phyloP scores from a whole-genome alignment of 2,329 filamentous ascomycete genomes.

The Colletotrichum sp. region DNA sequence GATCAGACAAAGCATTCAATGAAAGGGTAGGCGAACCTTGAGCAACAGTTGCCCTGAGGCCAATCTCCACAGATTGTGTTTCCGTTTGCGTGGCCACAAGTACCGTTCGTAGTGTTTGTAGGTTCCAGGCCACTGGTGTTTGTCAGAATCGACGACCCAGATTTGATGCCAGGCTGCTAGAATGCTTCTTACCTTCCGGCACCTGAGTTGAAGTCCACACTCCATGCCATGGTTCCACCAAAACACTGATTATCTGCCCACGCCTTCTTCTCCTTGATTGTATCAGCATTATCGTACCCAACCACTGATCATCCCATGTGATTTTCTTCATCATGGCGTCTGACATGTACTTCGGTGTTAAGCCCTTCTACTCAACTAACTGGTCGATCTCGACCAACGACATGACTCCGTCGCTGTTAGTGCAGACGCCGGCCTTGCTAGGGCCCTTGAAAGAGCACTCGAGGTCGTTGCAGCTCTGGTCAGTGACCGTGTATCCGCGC shows the following conservation, averaged over 20 bases:
- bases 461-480: slow-evolving; percentile 28
- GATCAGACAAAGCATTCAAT: not conserved
- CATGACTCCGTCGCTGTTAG: slow-evolving; percentile 31
- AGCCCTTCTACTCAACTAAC: slow-evolving; percentile 25
- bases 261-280: slow-evolving; percentile 26
- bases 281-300: slow-evolving; percentile 27
- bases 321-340: slow-evolving; percentile 29
- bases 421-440: slow-evolving; percentile 32
- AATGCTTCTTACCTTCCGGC: not conserved
- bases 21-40: not conserved
- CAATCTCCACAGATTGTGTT: not conserved
- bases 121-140: not conserved
- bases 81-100: not conserved
- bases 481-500: slow-evolving; percentile 40
- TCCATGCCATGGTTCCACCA: slow-evolving; percentile 37
- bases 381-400: slow-evolving; percentile 33
- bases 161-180: not conserved
- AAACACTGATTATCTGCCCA: slow-evolving; percentile 32
- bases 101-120: not conserved
- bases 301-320: slow-evolving; percentile 30
- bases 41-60: not conserved
- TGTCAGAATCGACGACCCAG: not conserved
- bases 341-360: slow-evolving; percentile 21
- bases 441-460: slow-evolving; percentile 28
- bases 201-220: slow-evolving; percentile 25